Evolutionary conservation across 306 rosid genomes (phyloP).

Genomic region (Acacia confusa): DNA sequence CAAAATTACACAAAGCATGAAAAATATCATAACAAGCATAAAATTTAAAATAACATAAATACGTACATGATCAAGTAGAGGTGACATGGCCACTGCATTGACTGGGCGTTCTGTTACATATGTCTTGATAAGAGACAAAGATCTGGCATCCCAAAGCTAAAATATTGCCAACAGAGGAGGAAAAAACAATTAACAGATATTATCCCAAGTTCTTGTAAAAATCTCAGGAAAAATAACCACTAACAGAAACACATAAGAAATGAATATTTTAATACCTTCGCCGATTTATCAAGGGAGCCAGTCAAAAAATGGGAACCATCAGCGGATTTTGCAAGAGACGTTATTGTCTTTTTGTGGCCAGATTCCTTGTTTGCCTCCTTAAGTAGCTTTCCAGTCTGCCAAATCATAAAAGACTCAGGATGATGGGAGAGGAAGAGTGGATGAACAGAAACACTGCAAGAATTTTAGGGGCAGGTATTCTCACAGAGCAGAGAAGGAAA

Average conservation of each 20-base stretch:
- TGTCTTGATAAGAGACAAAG: slow-evolving; percentile 84
- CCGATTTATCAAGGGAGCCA: slow-evolving; percentile 90
- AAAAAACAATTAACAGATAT: neutral
- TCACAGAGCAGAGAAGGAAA: neutral
- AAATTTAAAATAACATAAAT: neutral
- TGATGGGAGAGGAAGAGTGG: neutral
- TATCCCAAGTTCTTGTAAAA: neutral
- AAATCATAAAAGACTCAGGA: neutral
- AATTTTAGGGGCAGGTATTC: neutral
- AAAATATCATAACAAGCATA: neutral
- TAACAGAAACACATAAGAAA: neutral
- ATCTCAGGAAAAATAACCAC: neutral
- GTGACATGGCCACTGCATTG: slow-evolving; percentile 96
- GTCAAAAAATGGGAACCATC: slow-evolving; percentile 87
- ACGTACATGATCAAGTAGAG: slow-evolving; percentile 91
- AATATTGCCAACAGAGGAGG: slow-evolving; percentile 1
- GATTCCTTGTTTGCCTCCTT: slow-evolving; percentile 74
- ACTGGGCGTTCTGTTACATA: slow-evolving; percentile 88
- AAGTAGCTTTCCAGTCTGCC: slow-evolving; percentile 81
- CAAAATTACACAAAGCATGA: neutral
- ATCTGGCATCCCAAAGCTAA: slow-evolving; percentile 88
- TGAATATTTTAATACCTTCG: slow-evolving; percentile 50
- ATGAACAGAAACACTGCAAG: slow-evolving; percentile 1
- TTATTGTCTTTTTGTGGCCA: slow-evolving; percentile 75
- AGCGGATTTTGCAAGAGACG: slow-evolving; percentile 67